Evolutionary conservation across 805 yeast genomes (phyloP), one percentile per base, ranked within the genome.

Genomic region (Pichia gijzeniarum): DNA sequence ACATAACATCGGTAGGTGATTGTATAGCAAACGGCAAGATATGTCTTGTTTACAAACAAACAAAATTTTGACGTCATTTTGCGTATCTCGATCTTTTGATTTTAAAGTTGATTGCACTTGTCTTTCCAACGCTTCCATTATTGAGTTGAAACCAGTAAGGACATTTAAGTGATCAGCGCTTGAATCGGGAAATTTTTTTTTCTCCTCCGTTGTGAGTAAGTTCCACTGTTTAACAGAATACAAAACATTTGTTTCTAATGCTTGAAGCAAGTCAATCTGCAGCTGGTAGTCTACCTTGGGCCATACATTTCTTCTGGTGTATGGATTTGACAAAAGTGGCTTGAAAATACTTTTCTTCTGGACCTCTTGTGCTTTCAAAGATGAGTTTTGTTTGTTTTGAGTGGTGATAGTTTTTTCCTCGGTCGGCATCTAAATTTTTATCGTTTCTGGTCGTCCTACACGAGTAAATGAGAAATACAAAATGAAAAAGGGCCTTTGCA

Each of bases 311-410:
- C 46, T 67, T 41, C 70, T 71, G 0, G 83, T 73, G 54, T 68
- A 80, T 2, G 89, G 87, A 49, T 78, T 79, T 25, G 80, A 81
- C 18, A 82, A 63, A 2, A 82, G 64, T 0, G 89, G 86, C 59
- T 77, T 80, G 61, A 77, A 78, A 7, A 80, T 77, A 50, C 80
- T 49, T 72, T 69, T 43, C 75, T 65, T 56, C 70, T 72, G 38
- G 27, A 41, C 16, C 34, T 45, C 48, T 19, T 45, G 48, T 12
- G 38, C 42, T 17, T 41, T 45, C 10, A 45, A 16, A 2, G 48
- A 45, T 14, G 20, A 13, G 14, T n/a, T 19, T 20, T 5, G 20
- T 25, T 36, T 30, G 1, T 10, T 14, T n/a, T 22, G 19, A 34
- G 33, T 27, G 9, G 38, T 37, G 28, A 25, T 25, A 10, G 28